These are phyloP conservation scores for Candida gigantensis DNA, from an alignment of 1,139 yeast genomes.

Conservation along the genomic window DNA sequence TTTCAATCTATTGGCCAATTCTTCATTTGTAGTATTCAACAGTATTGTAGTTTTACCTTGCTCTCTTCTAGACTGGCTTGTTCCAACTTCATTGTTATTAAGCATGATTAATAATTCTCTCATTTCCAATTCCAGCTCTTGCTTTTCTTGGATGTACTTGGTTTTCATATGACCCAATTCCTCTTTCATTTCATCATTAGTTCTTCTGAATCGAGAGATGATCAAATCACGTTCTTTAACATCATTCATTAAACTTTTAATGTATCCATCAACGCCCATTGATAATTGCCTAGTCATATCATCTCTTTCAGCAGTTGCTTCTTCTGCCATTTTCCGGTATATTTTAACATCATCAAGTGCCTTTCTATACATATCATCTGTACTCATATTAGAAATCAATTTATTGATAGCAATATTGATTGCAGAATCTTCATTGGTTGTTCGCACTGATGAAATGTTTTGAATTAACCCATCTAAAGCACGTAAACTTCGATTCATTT, in stretches of 20 bases:
- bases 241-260: slow-evolving; percentile 69
- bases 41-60: slow-evolving; percentile 35
- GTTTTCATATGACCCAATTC: slow-evolving; percentile 75
- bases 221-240: slow-evolving; percentile 73
- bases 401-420: slow-evolving; percentile 83
- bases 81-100: slow-evolving; percentile 32
- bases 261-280: slow-evolving; percentile 82
- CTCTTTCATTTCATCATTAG: slow-evolving; percentile 60
- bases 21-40: slow-evolving; percentile 42
- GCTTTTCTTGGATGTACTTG: slow-evolving; percentile 73
- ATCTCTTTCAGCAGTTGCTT: slow-evolving; percentile 84
- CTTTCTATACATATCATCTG: slow-evolving; percentile 86
- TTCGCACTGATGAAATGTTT: slow-evolving; percentile 68
- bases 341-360: slow-evolving; percentile 75
- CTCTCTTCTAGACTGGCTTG: slow-evolving; percentile 24
- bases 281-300: slow-evolving; percentile 71
- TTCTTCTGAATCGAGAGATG: slow-evolving; percentile 63
- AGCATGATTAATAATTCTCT: slow-evolving; percentile 79
- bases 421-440: slow-evolving; percentile 70
- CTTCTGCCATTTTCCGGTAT: slow-evolving; percentile 67
- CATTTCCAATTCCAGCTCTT: slow-evolving; percentile 84
- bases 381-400: slow-evolving; percentile 73
- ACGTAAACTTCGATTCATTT: slow-evolving; percentile 66
- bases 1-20: slow-evolving; percentile 52
- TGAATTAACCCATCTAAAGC: slow-evolving; percentile 82